These are phyloP conservation scores for Botrytis deweyae DNA, from an alignment of 2,329 filamentous ascomycete genomes.

Conservation along the genomic window DNA sequence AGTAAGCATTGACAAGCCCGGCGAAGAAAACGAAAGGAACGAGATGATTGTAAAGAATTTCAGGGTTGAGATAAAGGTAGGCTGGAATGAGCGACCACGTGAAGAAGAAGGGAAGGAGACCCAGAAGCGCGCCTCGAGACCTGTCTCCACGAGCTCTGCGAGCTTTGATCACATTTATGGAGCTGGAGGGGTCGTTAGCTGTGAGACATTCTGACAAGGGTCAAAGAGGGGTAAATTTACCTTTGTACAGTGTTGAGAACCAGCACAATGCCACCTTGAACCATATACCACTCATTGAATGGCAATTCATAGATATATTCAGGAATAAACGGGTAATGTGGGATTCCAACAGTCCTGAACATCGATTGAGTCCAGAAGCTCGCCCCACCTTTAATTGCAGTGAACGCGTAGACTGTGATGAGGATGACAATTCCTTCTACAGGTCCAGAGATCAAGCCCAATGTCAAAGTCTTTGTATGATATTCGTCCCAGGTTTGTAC, in stretches of 20 bases:
- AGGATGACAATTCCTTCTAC: slow-evolving; percentile 92
- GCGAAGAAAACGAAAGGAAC: slow-evolving; percentile 88
- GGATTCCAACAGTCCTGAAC: slow-evolving; percentile 73
- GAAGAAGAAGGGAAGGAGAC: slow-evolving; percentile 76
- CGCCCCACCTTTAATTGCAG: slow-evolving; percentile 80
- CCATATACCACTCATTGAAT: slow-evolving; percentile 91
- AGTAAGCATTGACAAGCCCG: slow-evolving; percentile 89
- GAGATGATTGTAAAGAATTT: slow-evolving; percentile 77
- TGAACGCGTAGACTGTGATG: slow-evolving; percentile 76
- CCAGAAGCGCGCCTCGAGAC: slow-evolving; percentile 72
- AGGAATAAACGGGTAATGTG: slow-evolving; percentile 63
- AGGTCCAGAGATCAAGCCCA: slow-evolving; percentile 89
- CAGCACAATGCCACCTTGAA: slow-evolving; percentile 78
- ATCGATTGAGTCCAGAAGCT: slow-evolving; percentile 89
- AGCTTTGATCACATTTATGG: slow-evolving; percentile 79
- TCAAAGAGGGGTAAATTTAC: slow-evolving; percentile 28
- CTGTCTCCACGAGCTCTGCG: slow-evolving; percentile 72
- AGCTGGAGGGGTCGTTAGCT: slow-evolving; percentile 46
- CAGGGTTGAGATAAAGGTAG: slow-evolving; percentile 83
- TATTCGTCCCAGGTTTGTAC: slow-evolving; percentile 99
- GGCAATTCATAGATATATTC: slow-evolving; percentile 71
- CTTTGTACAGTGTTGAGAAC: slow-evolving; percentile 81
- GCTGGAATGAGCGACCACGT: slow-evolving; percentile 74
- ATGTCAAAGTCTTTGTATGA: slow-evolving; percentile 91
- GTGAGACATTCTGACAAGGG: slow-evolving; percentile 31